A percentile compares a stretch with the other conserved stretches of the same genome.
phyloP scores from a whole-genome alignment of 768 basidiomycete species.

The Termitomyces sp. region DNA sequence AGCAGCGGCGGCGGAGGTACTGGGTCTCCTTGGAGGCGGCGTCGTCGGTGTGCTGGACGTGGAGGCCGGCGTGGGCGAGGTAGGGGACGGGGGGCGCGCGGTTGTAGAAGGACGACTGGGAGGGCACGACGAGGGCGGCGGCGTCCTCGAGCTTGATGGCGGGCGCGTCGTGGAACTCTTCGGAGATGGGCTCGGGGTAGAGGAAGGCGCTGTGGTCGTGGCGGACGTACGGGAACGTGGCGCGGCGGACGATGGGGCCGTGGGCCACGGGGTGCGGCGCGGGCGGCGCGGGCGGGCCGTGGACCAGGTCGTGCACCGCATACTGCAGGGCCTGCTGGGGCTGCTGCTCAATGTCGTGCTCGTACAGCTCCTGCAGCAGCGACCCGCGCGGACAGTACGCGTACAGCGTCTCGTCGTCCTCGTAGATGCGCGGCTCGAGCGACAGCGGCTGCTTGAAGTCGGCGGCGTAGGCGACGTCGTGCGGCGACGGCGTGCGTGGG shows the following conservation, averaged over 20 bases:
- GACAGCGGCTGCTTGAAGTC: conserved; percentile 23
- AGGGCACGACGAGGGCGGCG: conserved; percentile 54
- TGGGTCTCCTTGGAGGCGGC: conserved; percentile 89
- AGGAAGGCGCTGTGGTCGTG: conserved; percentile 56
- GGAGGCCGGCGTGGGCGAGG: conserved; percentile 44
- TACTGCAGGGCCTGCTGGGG: no score
- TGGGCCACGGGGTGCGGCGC: no score
- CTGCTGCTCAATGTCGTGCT: conserved; percentile 43
- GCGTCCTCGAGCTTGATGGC: conserved; percentile 44
- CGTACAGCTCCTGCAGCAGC: conserved; percentile 70
- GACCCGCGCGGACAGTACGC: conserved; percentile 32
- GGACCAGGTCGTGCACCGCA: no score
- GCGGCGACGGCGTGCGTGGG: conserved; percentile 72
- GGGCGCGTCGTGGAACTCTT: conserved; percentile 32
- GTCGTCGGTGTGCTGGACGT: conserved; percentile 86
- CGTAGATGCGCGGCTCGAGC: conserved; percentile 41
- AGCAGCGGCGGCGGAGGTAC: conserved; percentile 82
- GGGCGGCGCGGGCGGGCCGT: no score
- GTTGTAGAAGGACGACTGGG: conserved; percentile 46
- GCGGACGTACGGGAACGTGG: conserved; percentile 73
- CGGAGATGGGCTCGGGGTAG: conserved; percentile 27
- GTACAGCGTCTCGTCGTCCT: conserved; percentile 39
- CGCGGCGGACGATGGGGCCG: conserved; percentile 54
- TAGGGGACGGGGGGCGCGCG: conserved; percentile 31
- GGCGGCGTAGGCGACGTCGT: conserved; percentile 26